Percentiles rank a stretch among this genome's conserved stretches.
Evolutionary conservation across 345 rosid genomes (phyloP).

Genomic region (Eucalyptus erythrocorys): DNA sequence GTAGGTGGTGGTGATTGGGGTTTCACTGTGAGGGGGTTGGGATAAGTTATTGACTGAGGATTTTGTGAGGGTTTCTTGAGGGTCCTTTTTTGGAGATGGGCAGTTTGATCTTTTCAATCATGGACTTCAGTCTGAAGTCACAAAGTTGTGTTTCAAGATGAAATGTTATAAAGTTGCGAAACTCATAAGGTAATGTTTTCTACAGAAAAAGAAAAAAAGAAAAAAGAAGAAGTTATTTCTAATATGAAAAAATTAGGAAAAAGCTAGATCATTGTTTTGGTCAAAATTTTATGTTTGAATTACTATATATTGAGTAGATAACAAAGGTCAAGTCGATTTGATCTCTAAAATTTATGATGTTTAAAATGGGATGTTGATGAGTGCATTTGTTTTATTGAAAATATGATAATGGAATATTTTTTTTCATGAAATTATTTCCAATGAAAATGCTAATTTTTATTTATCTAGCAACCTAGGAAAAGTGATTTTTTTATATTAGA

Average conservation of each 20-base stretch:
- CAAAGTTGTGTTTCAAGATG: neutral
- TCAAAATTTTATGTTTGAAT: neutral
- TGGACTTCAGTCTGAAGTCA: neutral
- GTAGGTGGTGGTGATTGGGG: neutral
- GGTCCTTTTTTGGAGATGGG: neutral
- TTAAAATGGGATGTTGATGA: neutral
- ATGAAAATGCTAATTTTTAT: neutral
- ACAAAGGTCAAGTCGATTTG: neutral
- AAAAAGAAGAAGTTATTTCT: neutral
- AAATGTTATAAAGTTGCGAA: neutral
- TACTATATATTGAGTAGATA: neutral
- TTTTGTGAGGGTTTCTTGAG: neutral
- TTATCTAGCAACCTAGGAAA: neutral
- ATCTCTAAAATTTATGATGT: neutral
- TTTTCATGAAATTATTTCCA: no score
- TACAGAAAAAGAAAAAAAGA: rapidly evolving
- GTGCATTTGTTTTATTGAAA: neutral
- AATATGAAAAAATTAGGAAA: neutral
- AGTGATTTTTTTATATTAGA: neutral
- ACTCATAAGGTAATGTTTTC: neutral
- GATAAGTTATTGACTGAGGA: neutral
- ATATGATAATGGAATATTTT: no score
- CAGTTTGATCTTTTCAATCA: neutral
- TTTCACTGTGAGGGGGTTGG: neutral
- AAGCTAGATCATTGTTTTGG: neutral